Percentiles rank a stretch among this genome's conserved stretches.
These are phyloP conservation scores for Aspergillus taichungensis DNA, from an alignment of 495 filamentous ascomycete genomes.

Conservation along the genomic window DNA sequence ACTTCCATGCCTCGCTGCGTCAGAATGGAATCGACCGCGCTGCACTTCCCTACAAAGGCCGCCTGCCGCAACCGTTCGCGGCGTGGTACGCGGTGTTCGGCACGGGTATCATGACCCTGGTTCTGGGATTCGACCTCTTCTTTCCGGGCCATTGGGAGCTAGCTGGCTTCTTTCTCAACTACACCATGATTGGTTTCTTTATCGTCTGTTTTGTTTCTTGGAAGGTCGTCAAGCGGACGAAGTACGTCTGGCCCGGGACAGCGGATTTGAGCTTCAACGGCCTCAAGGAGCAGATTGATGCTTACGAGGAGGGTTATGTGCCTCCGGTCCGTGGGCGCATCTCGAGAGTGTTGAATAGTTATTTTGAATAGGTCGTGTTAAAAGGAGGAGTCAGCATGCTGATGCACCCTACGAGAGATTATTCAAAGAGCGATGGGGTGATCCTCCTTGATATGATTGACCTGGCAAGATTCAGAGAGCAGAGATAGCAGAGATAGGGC, in stretches of 20 bases:
- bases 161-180: slow-evolving; percentile 18
- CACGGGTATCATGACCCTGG: slow-evolving; percentile 24
- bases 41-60: slow-evolving; percentile 20
- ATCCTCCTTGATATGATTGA: too few species aligned
- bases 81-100: slow-evolving; percentile 23
- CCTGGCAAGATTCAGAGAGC: too few species aligned
- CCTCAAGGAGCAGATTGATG: slow-evolving; percentile 50
- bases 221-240: slow-evolving; percentile 46
- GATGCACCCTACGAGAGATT: too few species aligned
- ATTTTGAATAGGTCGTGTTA: not conserved
- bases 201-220: slow-evolving; percentile 40
- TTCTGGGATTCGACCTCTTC: slow-evolving; percentile 24
- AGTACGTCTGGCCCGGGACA: slow-evolving; percentile 27
- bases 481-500: too few species aligned
- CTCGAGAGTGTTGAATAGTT: not conserved
- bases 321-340: not conserved
- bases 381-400: too few species aligned
- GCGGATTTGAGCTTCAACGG: slow-evolving; percentile 27
- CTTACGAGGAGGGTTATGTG: slow-evolving; percentile 41
- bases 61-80: slow-evolving; percentile 24
- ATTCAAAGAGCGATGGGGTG: too few species aligned
- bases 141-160: slow-evolving; percentile 18
- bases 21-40: slow-evolving; percentile 25
- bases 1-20: slow-evolving; percentile 25
- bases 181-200: slow-evolving; percentile 41